These are phyloP conservation scores for Cercophora samala DNA, from an alignment of 495 filamentous ascomycete genomes.

Conservation along the genomic window DNA sequence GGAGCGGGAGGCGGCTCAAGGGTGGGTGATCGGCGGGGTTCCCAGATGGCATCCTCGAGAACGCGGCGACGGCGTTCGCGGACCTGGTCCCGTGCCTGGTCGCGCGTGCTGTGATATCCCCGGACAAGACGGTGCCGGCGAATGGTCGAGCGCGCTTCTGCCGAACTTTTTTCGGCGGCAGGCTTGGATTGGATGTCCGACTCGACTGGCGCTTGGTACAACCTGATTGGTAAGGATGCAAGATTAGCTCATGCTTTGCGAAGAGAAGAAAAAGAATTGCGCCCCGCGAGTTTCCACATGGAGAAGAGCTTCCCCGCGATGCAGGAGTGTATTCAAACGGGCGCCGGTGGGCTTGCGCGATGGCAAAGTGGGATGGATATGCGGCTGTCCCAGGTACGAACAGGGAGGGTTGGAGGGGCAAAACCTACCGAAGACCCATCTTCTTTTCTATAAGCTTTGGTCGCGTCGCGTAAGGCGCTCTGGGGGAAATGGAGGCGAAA, in stretches of 20 bases:
- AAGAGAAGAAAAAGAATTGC: slow-evolving; percentile 1
- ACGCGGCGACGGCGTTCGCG: slow-evolving; percentile 36
- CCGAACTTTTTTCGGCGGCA: slow-evolving; percentile 46
- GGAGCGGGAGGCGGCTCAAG: slow-evolving; percentile 4
- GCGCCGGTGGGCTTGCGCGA: slow-evolving; percentile 10
- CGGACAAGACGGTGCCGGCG: slow-evolving; percentile 43
- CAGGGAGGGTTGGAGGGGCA: slow-evolving; percentile 20
- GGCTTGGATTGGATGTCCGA: slow-evolving; percentile 55
- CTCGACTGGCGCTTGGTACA: slow-evolving; percentile 54
- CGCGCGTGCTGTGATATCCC: background rate
- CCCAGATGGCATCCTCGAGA: slow-evolving; percentile 12
- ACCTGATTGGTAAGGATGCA: slow-evolving; percentile 36
- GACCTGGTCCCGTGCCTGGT: slow-evolving; percentile 32
- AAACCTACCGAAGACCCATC: slow-evolving; percentile 84
- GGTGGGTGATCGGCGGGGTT: slow-evolving; percentile 12
- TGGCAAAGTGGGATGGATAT: slow-evolving; percentile 19
- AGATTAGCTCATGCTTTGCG: slow-evolving; percentile 10
- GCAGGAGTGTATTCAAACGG: background rate
- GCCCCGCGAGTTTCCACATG: background rate
- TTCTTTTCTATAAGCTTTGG: slow-evolving; percentile 19
- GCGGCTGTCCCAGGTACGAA: slow-evolving; percentile 21
- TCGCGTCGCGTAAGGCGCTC: background rate
- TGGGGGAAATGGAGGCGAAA: slow-evolving; percentile 18
- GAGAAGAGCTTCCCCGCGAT: slow-evolving; percentile 10
- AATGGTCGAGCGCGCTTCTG: slow-evolving; percentile 68